Conservation (phyloP, 202 grass and related monocot species). For the Setaria italica region DNA sequence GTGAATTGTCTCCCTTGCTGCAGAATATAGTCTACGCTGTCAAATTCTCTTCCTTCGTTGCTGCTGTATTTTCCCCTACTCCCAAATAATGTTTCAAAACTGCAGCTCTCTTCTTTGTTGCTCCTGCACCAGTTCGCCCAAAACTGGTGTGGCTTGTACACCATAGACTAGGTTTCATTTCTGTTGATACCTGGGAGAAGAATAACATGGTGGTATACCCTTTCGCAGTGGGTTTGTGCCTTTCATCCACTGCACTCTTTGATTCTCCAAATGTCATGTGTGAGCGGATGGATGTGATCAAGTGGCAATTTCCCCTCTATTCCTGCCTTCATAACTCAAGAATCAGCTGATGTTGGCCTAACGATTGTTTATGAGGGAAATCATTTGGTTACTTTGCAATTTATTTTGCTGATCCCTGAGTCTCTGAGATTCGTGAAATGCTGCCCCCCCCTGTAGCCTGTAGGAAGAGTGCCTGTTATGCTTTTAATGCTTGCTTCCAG, state of each 20-base stretch:
- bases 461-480: not conserved
- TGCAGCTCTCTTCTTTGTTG: not conserved
- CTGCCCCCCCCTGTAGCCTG: not conserved
- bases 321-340: not conserved
- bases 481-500: not conserved
- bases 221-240: slow-evolving; percentile 14
- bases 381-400: not conserved
- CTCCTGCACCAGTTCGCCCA: not conserved
- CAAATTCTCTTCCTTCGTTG: slow-evolving; percentile 8
- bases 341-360: not conserved
- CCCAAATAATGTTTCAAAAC: slow-evolving; percentile 43
- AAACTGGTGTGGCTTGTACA: not conserved
- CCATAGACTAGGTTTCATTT: slow-evolving; percentile 20
- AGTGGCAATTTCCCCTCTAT: not conserved
- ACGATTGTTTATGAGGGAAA: not conserved
- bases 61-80: not conserved
- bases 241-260: not conserved
- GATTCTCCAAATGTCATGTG: not conserved
- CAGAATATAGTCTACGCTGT: slow-evolving; percentile 40
- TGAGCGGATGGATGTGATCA: not conserved
- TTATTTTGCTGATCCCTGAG: not conserved
- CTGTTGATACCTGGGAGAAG: slow-evolving; percentile 28
- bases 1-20: slow-evolving; percentile 33
- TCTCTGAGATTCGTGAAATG: not conserved
- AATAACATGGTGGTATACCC: not conserved